phyloP scores from a whole-genome alignment of 78 protist species.

The Andalucia godoyi region DNA sequence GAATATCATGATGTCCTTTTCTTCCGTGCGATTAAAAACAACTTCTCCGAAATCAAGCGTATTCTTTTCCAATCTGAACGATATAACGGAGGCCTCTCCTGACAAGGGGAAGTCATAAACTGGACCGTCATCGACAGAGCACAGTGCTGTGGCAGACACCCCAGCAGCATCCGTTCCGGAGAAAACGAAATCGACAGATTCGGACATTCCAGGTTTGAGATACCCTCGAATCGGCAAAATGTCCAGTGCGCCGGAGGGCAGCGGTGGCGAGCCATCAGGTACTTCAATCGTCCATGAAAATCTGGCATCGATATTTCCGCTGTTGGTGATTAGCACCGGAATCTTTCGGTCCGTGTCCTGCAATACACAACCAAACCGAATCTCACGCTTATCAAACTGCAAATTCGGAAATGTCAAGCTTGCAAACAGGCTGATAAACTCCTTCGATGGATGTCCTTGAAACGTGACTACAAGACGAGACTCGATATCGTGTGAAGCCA shows the following conservation, averaged over 20 bases:
- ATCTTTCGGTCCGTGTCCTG: conserved; percentile 18
- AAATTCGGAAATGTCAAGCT: conserved; percentile 47
- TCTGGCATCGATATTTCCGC: neutral
- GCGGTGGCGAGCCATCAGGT: neutral
- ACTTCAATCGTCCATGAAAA: conserved; percentile 31
- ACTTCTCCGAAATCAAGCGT: conserved; percentile 20
- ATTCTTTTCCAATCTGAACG: conserved; percentile 16
- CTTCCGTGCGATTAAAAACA: neutral
- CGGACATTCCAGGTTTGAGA: conserved; percentile 33
- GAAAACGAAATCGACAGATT: conserved; percentile 18
- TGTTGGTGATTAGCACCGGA: conserved; percentile 17
- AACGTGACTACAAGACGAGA: conserved; percentile 4
- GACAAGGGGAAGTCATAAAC: conserved; percentile 23
- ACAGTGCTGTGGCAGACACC: conserved; percentile 25
- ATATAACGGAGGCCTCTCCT: conserved; percentile 30
- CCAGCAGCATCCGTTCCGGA: conserved; percentile 3
- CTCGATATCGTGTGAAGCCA: neutral
- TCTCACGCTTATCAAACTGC: neutral
- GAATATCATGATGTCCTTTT: conserved; percentile 6
- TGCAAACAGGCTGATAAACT: conserved; percentile 22
- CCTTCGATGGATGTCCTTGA: conserved; percentile 39
- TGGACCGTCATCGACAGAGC: conserved; percentile 60
- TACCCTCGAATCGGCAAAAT: conserved; percentile 34
- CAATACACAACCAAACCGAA: conserved; percentile 39
- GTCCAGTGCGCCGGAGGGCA: conserved; percentile 23